Percentiles rank a stretch among this genome's conserved stretches.
These are phyloP conservation scores for Microthyrium microscopicum DNA, from an alignment of 2,329 filamentous ascomycete genomes.

Conservation along the genomic window DNA sequence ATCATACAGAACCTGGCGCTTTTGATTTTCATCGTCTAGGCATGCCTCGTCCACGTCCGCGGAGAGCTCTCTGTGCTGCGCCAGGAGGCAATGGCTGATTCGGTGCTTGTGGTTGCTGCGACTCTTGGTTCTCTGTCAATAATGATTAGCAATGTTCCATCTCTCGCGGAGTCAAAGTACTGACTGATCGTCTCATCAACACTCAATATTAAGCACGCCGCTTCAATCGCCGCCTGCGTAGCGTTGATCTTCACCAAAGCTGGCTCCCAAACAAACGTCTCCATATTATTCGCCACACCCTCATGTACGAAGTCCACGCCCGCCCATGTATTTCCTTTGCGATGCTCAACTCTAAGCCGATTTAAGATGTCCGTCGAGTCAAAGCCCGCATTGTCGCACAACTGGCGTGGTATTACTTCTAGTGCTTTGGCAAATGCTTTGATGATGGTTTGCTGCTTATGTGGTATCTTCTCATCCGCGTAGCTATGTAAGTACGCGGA, in stretches of 20 bases:
- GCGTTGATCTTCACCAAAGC: constrained; percentile 93
- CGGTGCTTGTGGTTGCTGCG: constrained; percentile 65
- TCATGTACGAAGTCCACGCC: constrained; percentile 91
- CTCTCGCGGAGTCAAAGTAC: constrained; percentile 12
- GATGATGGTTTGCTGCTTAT: constrained; percentile 96
- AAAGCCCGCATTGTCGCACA: constrained; percentile 97
- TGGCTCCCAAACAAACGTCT: constrained; percentile 94
- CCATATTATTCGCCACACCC: constrained; percentile 86
- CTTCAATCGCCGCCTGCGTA: constrained; percentile 88
- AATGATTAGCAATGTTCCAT: constrained; percentile 12
- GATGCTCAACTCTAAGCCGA: constrained; percentile 86
- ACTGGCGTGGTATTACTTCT: constrained; percentile 87
- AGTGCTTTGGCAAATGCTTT: constrained; percentile 96
- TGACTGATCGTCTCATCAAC: constrained; percentile 94
- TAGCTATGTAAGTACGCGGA: constrained; percentile 85
- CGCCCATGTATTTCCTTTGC: constrained; percentile 82
- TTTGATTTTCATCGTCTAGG: constrained; percentile 49
- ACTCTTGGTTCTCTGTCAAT: constrained; percentile 68
- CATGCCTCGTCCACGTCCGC: constrained; percentile 74
- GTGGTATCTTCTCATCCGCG: constrained; percentile 77
- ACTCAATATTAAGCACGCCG: constrained; percentile 82
- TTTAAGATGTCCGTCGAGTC: constrained; percentile 97
- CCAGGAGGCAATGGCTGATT: constrained; percentile 43
- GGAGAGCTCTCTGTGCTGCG: constrained; percentile 75
- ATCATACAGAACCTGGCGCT: too few species aligned